Base-by-base conservation (phyloP, 805 yeast species). In the Lipomyces yamadae region DNA sequence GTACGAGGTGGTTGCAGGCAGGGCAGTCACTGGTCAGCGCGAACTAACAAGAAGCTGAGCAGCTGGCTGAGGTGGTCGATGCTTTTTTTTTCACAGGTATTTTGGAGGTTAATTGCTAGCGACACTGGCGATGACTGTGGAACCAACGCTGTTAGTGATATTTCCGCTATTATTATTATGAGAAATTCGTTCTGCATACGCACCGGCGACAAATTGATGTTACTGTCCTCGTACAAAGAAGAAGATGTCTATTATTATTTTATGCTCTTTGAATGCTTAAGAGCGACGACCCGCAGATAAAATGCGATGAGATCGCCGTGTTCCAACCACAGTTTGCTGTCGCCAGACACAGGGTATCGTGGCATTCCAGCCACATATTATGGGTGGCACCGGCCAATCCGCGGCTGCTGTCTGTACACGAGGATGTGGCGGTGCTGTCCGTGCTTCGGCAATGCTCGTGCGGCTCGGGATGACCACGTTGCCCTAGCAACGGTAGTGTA, bases 401-500 rank as follows among this genome's bases (percentile, higher is more conserved):
- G 18, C 15, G 24, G 4, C 18, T n/a, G 24, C 6, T 5, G 7
- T 24, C 8, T 8, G 0, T 3, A n/a, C 48, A 42, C 48, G 48
- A 42, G 48, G 8, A 2, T 2, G 15, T 15, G 48, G 24, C 48
- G 45, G 45, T 39, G 45, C 5, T 4, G 4, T 2, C 18, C 18
- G 29, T 15, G 48, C 48, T 18, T 24, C 48, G 18, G n/a, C 24
- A 42, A 42, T 24, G 8, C 48, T 5, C 6, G 24, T 42, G 48
- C 48, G 48, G 48, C 48, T 42, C 48, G 48, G 48, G 2, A 1
- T n/a, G 18, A 4, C 0, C 2, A 1, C 4, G 63, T 61, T 61
- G 64, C 34, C 60, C n/a, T 24, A 35, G 64, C 60, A 56, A 61
- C 64, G 56, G 5, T 3, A 29, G 1, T 32, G 56, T 59, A 59